phyloP scores from a whole-genome alignment of 345 rosid species.

The Linum tenue region DNA sequence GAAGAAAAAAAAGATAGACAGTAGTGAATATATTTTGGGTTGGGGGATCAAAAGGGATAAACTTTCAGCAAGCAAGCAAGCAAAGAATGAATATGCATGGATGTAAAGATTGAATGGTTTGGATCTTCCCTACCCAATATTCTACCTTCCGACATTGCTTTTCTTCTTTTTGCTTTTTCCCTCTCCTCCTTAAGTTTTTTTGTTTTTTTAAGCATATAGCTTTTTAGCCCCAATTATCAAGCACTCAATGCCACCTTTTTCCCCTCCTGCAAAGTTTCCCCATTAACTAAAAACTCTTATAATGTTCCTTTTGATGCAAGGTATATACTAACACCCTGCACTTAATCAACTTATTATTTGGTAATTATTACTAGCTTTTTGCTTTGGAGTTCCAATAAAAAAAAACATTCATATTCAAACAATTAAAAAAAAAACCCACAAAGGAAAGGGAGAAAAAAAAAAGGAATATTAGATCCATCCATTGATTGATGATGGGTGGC shows the following conservation, averaged over 20 bases:
- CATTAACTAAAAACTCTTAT: background rate
- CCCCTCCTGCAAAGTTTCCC: conserved; percentile 26
- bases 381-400: conserved; percentile 2
- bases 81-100: background rate
- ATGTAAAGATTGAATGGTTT: background rate
- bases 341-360: conserved; percentile 8
- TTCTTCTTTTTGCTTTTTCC: background rate
- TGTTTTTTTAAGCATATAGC: background rate
- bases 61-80: too few species aligned
- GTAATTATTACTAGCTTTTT: conserved; percentile 9
- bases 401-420: conserved; percentile 8
- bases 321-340: background rate
- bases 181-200: too few species aligned
- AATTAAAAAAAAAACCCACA: background rate
- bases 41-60: too few species aligned
- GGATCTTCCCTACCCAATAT: too few species aligned
- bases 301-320: background rate
- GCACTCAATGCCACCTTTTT: conserved; percentile 16
- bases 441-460: background rate
- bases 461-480: conserved; percentile 49
- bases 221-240: background rate
- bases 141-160: background rate
- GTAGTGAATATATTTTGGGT: too few species aligned
- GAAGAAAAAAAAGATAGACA: too few species aligned
- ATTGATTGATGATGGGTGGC: conserved; percentile 52